phyloP scores from a whole-genome alignment of 1,284 basidiomycete genomes.

The Trametes polyzona region DNA sequence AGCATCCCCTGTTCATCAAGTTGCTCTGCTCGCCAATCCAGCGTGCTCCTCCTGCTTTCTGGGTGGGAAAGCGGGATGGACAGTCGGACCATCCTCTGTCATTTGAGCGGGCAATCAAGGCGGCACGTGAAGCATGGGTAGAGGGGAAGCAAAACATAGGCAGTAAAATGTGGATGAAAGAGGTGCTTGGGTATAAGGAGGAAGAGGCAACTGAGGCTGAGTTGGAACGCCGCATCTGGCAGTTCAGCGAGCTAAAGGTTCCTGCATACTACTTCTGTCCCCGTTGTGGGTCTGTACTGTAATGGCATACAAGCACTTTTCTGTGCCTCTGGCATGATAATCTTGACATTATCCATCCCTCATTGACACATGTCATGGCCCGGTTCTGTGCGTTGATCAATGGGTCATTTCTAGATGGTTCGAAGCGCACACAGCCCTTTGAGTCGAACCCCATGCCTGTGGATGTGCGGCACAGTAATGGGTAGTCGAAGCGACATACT shows the following conservation, averaged over 20 bases:
- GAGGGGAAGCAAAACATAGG: not conserved
- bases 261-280: not conserved
- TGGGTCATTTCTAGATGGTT: not conserved
- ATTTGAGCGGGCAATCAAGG: not conserved
- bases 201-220: not conserved
- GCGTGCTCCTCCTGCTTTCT: not conserved
- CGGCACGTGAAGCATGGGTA: not conserved
- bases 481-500: not conserved
- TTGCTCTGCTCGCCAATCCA: not conserved
- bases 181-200: not conserved
- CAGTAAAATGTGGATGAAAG: not conserved
- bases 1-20: not conserved
- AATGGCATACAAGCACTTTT: not conserved
- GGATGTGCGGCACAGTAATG: not conserved
- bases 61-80: not conserved
- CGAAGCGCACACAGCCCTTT: not conserved
- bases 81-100: not conserved
- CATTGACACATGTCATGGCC: not conserved
- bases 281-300: not conserved
- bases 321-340: no score
- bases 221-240: not conserved
- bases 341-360: no score
- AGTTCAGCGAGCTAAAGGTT: not conserved
- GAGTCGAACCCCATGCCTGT: not conserved
- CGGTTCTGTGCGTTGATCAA: not conserved